Percentiles rank a stretch among this genome's conserved stretches.
Evolutionary conservation across 1,284 basidiomycete species (phyloP).

Genomic region (Porphyrellus sp.): DNA sequence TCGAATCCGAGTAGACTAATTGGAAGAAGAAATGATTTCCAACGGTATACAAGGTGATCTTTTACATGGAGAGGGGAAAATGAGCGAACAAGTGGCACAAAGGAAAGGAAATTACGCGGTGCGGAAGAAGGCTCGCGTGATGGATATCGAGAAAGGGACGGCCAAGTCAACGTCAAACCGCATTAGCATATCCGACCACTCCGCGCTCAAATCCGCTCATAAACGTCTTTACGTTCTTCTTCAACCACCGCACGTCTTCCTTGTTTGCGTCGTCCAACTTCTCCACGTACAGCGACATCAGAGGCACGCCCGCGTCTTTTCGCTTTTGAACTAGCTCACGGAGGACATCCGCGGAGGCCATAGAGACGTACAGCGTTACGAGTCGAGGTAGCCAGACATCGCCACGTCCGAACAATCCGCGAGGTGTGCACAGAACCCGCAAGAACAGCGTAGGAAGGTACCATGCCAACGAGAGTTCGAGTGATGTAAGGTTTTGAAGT

Average conservation of each 20-base stretch:
- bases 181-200: too few species aligned
- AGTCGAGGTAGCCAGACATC: slow-evolving; percentile 34
- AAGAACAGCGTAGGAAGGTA: slow-evolving; percentile 37
- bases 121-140: too few species aligned
- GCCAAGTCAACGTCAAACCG: too few species aligned
- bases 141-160: too few species aligned
- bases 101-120: too few species aligned
- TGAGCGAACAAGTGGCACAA: too few species aligned
- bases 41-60: too few species aligned
- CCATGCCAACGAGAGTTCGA: slow-evolving; percentile 39
- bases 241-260: neutral
- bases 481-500: slow-evolving; percentile 40
- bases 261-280: neutral
- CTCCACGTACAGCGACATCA: slow-evolving; percentile 45
- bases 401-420: neutral
- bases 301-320: slow-evolving; percentile 39
- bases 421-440: slow-evolving; percentile 37
- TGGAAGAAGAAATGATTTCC: too few species aligned
- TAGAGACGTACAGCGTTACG: slow-evolving; percentile 44
- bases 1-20: too few species aligned
- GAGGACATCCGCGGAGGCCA: slow-evolving; percentile 41
- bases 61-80: too few species aligned
- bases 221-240: neutral
- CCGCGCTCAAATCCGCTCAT: too few species aligned
- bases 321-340: slow-evolving; percentile 45